Evolutionary conservation across 768 basidiomycete genomes (phyloP), one percentile per base, ranked within the genome.

Genomic region (Naganishia vishniacii): DNA sequence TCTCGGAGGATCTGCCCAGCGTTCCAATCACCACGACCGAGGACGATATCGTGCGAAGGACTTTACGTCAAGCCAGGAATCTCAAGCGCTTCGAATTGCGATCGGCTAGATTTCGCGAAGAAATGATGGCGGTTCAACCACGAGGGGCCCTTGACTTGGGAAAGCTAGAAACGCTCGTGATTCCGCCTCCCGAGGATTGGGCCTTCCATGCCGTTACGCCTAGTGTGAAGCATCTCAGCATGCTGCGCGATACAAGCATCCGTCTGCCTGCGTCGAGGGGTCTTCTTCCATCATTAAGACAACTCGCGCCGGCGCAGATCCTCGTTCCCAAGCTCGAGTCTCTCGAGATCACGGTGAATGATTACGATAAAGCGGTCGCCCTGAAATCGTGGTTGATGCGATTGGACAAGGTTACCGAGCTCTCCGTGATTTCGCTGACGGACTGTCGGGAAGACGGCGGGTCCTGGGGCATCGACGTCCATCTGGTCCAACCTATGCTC

Each of bases 351-450:
- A 37, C 37, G 1, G 53, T 56, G 4, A 37, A 56, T 16, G 53
- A 56, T 13, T 13, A 26, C 23, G 53, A 56, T 16, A 41, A 56
- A 15, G 16, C 34, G 23, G 53, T 34, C 32, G 53, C 53, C 7
- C 23, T 56, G 25, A 34, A 37, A 41, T 56, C 53, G 1, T 56
- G 53, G 53, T 56, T 56, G 53, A 56, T 56, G 53, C 32, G 53
- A 56, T 26, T 56, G 18, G 23, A 12, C 53, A 56, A 56, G 15
- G 31, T 56, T 23, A 40, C 23, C 7, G 53, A 56, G 37, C 53
- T 56, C 34, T 15, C 18, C 53, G 18, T 56, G 11, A 29, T 40
- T 26, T 56, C 53, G 13, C 34, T 40, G 37, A 37, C 53, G 11
- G 20, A 25, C 37, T 56, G 53, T 16, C 53, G 37, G 25, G 53